phyloP scores from a whole-genome alignment of 2,329 filamentous ascomycete species.

The Bipolaris zeicola region DNA sequence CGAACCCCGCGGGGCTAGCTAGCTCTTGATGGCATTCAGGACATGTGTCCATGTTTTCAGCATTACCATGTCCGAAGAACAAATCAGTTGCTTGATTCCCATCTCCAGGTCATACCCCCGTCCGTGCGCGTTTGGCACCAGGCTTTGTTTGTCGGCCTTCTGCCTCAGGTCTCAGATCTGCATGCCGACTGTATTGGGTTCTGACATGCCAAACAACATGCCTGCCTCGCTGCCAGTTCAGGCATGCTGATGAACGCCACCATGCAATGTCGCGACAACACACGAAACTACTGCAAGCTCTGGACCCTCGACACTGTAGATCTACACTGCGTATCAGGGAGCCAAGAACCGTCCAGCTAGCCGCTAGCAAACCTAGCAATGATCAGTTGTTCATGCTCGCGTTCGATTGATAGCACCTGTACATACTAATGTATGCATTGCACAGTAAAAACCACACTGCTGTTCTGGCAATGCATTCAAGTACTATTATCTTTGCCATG shows the following conservation, averaged over 20 bases:
- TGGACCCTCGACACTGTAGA: not conserved
- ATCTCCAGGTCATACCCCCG: not conserved
- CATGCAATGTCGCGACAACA: conserved; percentile 7
- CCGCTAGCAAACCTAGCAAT: not conserved
- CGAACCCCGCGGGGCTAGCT: not conserved
- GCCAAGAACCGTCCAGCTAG: not conserved
- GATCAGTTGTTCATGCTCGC: not conserved
- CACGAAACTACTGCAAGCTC: conserved; percentile 1
- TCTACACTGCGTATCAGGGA: not conserved
- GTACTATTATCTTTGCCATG: not conserved
- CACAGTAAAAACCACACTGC: not conserved
- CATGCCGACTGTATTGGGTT: conserved; percentile 7
- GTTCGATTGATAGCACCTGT: not conserved
- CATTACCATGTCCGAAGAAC: not conserved
- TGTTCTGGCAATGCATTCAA: not conserved
- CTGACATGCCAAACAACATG: conserved; percentile 6
- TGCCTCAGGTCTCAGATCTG: not conserved
- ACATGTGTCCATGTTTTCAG: not conserved
- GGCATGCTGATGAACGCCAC: conserved; percentile 6
- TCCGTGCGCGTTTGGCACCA: not conserved
- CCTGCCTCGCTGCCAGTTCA: not conserved
- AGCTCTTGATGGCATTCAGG: not conserved
- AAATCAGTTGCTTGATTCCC: not conserved
- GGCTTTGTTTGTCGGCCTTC: not conserved
- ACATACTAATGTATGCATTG: not conserved